Conservation (phyloP, 441 rosid genomes). For the Croton laevigatus region DNA sequence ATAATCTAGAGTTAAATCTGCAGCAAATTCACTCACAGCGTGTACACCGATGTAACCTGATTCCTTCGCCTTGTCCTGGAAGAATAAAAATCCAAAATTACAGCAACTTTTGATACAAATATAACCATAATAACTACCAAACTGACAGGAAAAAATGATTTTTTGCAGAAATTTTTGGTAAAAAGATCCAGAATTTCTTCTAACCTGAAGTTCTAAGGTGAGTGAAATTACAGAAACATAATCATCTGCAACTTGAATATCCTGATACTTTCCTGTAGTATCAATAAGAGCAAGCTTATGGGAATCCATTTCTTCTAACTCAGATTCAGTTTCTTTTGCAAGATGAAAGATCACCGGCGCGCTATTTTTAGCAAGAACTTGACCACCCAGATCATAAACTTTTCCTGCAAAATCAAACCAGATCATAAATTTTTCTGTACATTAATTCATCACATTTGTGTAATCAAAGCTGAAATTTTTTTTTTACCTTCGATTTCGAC, state of each 20-base stretch:
- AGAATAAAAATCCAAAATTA: background rate
- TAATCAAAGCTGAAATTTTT: background rate
- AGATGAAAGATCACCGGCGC: conserved; percentile 62
- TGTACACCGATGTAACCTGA: conserved; percentile 55
- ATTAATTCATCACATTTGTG: background rate
- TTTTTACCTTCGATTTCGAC: conserved; percentile 59
- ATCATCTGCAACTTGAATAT: conserved; percentile 59
- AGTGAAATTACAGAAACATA: conserved; percentile 55
- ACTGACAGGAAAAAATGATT: no score
- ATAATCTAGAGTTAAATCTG: conserved; percentile 53
- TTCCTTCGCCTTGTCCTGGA: conserved; percentile 56
- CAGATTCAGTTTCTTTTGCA: conserved; percentile 54
- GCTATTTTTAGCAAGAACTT: conserved; percentile 72
- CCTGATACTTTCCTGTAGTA: conserved; percentile 47
- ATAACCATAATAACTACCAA: no score
- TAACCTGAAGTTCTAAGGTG: conserved; percentile 66
- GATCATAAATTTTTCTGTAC: background rate
- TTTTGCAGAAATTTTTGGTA: no score
- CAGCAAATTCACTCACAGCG: conserved; percentile 59
- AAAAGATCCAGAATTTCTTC: no score
- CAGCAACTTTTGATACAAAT: conserved; percentile 4
- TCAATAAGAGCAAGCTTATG: conserved; percentile 65
- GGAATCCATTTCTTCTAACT: conserved; percentile 63
- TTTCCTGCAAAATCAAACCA: conserved; percentile 34
- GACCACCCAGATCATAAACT: conserved; percentile 71